Evolutionary conservation across 441 rosid genomes (phyloP), one percentile per base, ranked within the genome.

Genomic region (Cnidoscolus chayamansa): DNA sequence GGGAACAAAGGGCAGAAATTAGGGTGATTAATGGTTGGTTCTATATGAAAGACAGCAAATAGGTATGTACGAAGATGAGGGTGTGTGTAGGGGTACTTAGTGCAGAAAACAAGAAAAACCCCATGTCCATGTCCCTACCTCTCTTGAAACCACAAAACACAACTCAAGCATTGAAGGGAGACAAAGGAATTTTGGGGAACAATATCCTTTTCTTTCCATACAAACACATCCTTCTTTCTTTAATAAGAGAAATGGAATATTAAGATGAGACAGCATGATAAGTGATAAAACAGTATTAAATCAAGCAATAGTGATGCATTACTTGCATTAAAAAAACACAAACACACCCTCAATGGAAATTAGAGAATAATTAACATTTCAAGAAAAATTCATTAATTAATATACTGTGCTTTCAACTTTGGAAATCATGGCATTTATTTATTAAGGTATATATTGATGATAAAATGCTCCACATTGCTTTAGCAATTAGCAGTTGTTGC

Each of bases 1-100:
- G 92, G 90, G 87, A 89, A 89, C 94, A 86, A 61, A 70, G 64
- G 83, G 86, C 94, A 80, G 83, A 84, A 80, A 76, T 89, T 86
- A 83, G 86, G 91, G 88, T 60, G 72, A 70, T 65, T 72, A 80
- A 81, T 80, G 78, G 77, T 78, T 70, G 76, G 50, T 71, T 47
- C 62, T 19, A 16, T 40, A 17, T 69, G 75, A 72, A 75, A 73
- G 82, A 84, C 85, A 84, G 65, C 65, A 72, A 40, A 73, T 82
- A 82, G 75, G 76, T 55, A 78, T 76, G 78, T 82, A 77, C 71
- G 79, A 74, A 16, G 12, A 35, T n/a, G 19, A 25, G 11, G 45
- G 45, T 40, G 45, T 25, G 45, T 77, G 78, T 81, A 75, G 65
- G 78, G 43, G 15, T 9, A 7, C 74, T 83, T 62, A 67, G 62